These are phyloP conservation scores for Byssothecium circinans DNA, from an alignment of 2,329 filamentous ascomycete species.

Conservation along the genomic window DNA sequence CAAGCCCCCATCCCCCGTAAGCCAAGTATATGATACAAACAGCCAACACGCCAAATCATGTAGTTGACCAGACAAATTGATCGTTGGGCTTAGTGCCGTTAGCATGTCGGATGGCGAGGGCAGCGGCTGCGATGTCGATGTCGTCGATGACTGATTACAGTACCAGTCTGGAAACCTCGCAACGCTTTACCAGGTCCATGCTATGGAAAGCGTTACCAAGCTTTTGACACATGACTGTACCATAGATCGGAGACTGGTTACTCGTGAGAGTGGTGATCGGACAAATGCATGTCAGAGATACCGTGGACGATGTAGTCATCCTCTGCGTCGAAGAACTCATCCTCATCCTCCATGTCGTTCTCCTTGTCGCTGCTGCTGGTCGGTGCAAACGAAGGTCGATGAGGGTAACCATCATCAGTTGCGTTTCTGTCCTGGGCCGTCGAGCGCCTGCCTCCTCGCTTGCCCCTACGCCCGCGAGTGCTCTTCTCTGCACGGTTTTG, in stretches of 20 bases:
- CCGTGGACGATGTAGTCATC: conserved; percentile 2
- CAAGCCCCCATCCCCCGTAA: background rate
- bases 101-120: background rate
- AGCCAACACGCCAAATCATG: background rate
- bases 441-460: conserved; percentile 5
- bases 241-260: too few relatives aligned
- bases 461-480: conserved; percentile 1
- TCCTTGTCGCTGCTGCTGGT: background rate
- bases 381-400: background rate
- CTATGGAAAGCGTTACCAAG: too few relatives aligned
- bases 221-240: too few relatives aligned
- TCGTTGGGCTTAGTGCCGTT: background rate
- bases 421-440: background rate
- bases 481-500: conserved; percentile 9
- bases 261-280: background rate
- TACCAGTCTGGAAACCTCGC: too few relatives aligned
- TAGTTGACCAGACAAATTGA: background rate
- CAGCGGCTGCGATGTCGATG: background rate
- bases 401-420: background rate
- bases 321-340: conserved; percentile 21
- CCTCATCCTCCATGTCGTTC: conserved; percentile 13
- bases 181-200: too few relatives aligned
- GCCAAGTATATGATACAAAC: background rate
- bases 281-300: background rate
- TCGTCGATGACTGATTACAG: background rate